Evolutionary conservation across 768 basidiomycete species (phyloP).

Genomic region (Agrocybe praecox): DNA sequence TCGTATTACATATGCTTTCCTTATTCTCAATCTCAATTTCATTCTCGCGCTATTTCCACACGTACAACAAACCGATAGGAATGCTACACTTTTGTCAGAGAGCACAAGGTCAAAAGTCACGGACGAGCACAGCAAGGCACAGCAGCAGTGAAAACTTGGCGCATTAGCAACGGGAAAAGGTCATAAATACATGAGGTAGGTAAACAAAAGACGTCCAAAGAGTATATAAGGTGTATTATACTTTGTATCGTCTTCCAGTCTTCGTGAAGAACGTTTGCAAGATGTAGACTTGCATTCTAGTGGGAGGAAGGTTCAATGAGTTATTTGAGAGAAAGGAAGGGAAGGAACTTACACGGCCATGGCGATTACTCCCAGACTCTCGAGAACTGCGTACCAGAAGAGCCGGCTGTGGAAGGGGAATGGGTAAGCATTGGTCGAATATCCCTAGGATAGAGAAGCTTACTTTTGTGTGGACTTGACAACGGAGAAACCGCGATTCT

Average conservation of each 20-base stretch:
- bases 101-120: too few relatives aligned
- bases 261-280: conserved; percentile 97
- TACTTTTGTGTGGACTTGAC: conserved; percentile 91
- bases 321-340: conserved; percentile 2
- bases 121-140: too few relatives aligned
- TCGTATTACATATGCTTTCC: not conserved
- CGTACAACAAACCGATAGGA: not conserved
- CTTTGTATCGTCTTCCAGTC: conserved; percentile 88
- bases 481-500: conserved; percentile 91
- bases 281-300: conserved; percentile 86
- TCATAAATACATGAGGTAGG: conserved; percentile 20
- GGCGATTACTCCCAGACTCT: conserved; percentile 73
- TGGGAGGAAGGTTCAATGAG: not conserved
- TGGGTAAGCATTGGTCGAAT: not conserved
- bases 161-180: conserved; percentile 5
- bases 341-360: conserved; percentile 80
- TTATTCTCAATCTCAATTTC: not conserved
- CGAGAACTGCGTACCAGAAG: conserved; percentile 92
- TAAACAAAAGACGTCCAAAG: not conserved
- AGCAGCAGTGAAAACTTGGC: too few relatives aligned
- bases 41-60: not conserved
- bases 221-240: conserved; percentile 51
- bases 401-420: conserved; percentile 59
- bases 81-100: too few relatives aligned
- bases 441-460: conserved; percentile 10